Evolutionary conservation across 306 rosid species (phyloP), one percentile per base, ranked within the genome.

Genomic region (Citrullus colocynthis): DNA sequence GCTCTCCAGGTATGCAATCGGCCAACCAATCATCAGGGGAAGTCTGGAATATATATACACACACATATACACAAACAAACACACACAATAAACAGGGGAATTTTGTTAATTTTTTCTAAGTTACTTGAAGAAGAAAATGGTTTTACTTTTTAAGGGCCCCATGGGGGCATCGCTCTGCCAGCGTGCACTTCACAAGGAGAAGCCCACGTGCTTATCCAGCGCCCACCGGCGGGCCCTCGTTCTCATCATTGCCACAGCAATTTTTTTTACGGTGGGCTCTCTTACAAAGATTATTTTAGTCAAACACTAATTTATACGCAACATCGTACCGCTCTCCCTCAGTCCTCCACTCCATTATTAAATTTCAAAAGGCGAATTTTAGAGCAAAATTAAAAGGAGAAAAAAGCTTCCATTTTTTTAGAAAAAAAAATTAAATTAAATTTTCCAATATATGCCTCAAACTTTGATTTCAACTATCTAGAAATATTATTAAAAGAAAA

Each of bases 161-260:
- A 45, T 78, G 66, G 77, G 81, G 80, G 81, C 58, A 79, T 78
- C 72, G 82, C 82, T 76, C 79, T 79, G 90, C 86, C 92, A 89
- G 96, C 93, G 93, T 90, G 94, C 93, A 85, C 77, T 71, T 84
- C 91, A 82, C 87, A 89, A 88, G 89, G 88, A 77, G 81, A 73
- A 81, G 83, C 90, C 84, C 97, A 93, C 98, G 96, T 93, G 98
- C 98, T 90, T 85, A 80, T 85, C 93, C 87, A 84, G 92, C 86
- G 86, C 93, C 91, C 87, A 91, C 97, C 78, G 77, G 85, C 77
- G 83, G 32, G 78, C 6, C 77, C 86, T 61, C 64, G 66, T 78
- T 74, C 94, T 87, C 91, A 88, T 90, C 91, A 89, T 90, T 89
- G 87, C 87, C 87, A 77, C 79, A 30, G 24, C 84, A 81, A 34